Percentiles rank a stretch among this genome's conserved stretches.
Conservation (phyloP, 169 alveolate species). For the Neospora caninum region DNA sequence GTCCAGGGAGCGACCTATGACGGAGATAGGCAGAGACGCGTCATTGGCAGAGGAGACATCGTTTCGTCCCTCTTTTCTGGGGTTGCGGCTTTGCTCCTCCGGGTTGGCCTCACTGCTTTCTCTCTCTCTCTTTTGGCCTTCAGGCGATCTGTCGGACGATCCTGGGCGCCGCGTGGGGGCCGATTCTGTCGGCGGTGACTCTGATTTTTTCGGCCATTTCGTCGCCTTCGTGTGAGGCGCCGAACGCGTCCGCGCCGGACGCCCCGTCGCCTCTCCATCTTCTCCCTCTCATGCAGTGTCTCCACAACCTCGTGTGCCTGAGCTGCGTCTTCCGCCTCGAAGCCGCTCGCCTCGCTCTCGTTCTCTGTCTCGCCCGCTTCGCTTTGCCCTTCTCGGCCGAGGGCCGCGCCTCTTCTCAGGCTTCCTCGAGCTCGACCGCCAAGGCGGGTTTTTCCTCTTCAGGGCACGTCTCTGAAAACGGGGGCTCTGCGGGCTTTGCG, state of each 20-base stretch:
- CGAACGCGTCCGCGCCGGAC: neutral
- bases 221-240: neutral
- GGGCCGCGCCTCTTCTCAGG: slow-evolving; percentile 3
- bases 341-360: neutral
- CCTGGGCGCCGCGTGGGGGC: neutral
- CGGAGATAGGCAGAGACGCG: too few relatives aligned
- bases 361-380: slow-evolving; percentile 10
- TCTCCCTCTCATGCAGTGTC: neutral
- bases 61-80: too few relatives aligned
- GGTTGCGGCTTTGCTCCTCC: too few relatives aligned
- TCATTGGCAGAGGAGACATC: too few relatives aligned
- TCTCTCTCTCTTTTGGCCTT: neutral
- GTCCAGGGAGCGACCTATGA: too few relatives aligned
- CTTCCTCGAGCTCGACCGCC: neutral
- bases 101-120: too few relatives aligned
- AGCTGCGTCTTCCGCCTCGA: neutral
- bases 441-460: neutral
- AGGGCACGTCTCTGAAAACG: neutral
- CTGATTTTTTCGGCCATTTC: neutral
- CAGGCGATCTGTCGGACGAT: neutral
- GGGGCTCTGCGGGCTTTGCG: neutral
- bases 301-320: neutral
- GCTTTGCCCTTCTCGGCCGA: slow-evolving; percentile 24
- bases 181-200: slow-evolving; percentile 21
- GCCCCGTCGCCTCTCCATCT: neutral